These are phyloP conservation scores for Colletotrichum noveboracense DNA, from an alignment of 2,329 filamentous ascomycete species.

Conservation along the genomic window DNA sequence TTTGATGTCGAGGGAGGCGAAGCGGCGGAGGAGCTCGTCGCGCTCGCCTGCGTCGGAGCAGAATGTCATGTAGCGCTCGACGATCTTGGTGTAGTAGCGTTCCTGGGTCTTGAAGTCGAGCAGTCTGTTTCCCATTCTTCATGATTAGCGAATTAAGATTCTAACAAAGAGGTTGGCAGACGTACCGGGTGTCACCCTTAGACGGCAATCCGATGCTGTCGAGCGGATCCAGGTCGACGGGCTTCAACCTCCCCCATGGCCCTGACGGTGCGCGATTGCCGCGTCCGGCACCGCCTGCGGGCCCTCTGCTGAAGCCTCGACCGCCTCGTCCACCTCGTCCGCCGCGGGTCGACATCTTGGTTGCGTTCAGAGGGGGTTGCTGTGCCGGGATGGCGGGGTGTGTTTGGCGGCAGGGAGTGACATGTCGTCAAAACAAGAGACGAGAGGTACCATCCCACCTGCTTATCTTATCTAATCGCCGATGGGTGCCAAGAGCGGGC, in stretches of 20 bases:
- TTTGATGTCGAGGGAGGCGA: slow-evolving; percentile 65
- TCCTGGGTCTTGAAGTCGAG: slow-evolving; percentile 81
- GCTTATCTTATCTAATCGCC: slow-evolving; percentile 22
- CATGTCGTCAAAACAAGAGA: slow-evolving; percentile 21
- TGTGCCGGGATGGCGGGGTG: neutral
- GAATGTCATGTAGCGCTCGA: slow-evolving; percentile 88
- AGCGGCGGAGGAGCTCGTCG: slow-evolving; percentile 76
- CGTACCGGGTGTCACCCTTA: slow-evolving; percentile 85
- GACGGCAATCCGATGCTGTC: slow-evolving; percentile 86
- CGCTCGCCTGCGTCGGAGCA: slow-evolving; percentile 76
- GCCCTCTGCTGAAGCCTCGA: neutral
- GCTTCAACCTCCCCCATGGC: slow-evolving; percentile 75
- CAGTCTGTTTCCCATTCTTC: slow-evolving; percentile 51
- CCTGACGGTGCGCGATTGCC: slow-evolving; percentile 47
- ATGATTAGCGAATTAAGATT: neutral
- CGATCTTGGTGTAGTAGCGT: slow-evolving; percentile 84
- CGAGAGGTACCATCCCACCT: slow-evolving; percentile 10
- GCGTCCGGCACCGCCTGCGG: slow-evolving; percentile 14
- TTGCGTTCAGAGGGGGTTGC: neutral
- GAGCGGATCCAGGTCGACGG: slow-evolving; percentile 76
- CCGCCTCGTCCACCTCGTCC: slow-evolving; percentile 7
- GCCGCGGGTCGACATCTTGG: slow-evolving; percentile 11
- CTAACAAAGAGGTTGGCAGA: neutral
- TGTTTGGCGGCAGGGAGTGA: neutral
- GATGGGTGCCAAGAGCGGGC: neutral